Base-by-base conservation (phyloP, 2,329 filamentous ascomycete species). In the Aspergillus fumigatus region DNA sequence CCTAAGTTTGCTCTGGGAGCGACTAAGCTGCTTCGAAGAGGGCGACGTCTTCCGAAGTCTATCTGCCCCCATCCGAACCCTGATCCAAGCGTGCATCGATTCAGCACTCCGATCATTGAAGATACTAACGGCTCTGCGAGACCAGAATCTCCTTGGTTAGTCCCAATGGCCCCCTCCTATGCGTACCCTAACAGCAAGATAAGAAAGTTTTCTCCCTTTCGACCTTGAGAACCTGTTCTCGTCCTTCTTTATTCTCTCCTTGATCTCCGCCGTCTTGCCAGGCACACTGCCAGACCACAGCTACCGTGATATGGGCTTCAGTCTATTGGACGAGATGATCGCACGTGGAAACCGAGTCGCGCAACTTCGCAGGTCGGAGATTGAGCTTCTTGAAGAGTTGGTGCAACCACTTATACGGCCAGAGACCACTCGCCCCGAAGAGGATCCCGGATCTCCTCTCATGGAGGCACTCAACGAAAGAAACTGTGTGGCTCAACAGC, bases 211-310 rank as follows among this genome's bases (percentile, higher is more conserved):
- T 59, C 66, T 72, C 62, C 78, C 77, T 17, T 68, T 68, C 50
- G 74, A 65, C 29, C 60, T 64, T 0, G 62, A 64, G 45, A 64
- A 59, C 50, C 60, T 64, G 2, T 64, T 64, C n/a, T 62, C 66
- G 50, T 67, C 69, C 55, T 77, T 75, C 53, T 72, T 74, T 21
- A 63, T 67, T 51, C 66, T 74, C 4, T 75, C 75, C 38, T 67
- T 62, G 4, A 57, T 62, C 10, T 57, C 60, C 38, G 71, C 68
- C 17, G 79, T 70, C 48, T 77, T 79, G 48, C 73, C 68, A 6
- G 79, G 70, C 10, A 71, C 71, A 11, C 73, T 72, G 59, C 78
- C 77, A 1, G 78, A 64, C 74, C 43, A 77, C 64, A 21, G 75
- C 75, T 56, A 80, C 74, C 53, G 75, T 51, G 54, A 79, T 29